Percentiles rank a stretch among this genome's conserved stretches.
Conservation (phyloP, 768 basidiomycete genomes). For the Boletus sp. region DNA sequence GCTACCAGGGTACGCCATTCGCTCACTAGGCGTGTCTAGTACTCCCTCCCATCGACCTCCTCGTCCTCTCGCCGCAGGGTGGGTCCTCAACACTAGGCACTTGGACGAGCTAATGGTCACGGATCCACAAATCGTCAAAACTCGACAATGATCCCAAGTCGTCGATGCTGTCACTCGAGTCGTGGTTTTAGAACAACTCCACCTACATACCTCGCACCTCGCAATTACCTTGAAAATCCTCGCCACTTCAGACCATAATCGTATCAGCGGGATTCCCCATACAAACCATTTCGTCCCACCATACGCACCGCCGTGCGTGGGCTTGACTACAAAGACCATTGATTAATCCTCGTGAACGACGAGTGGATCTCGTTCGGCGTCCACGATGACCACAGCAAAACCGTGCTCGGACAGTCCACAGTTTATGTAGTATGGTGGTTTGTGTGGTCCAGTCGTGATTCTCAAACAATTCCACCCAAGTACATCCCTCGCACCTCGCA, state of each 20-base stretch:
- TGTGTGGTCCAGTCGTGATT: too few species aligned
- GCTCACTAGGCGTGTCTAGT: background rate
- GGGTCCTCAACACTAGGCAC: background rate
- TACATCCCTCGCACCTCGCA: too few species aligned
- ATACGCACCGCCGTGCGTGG: background rate
- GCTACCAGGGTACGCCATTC: too few species aligned
- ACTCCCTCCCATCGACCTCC: background rate
- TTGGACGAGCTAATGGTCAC: background rate
- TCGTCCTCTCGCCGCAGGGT: background rate
- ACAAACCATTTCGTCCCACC: too few species aligned
- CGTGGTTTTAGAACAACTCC: background rate
- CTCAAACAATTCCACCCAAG: too few species aligned
- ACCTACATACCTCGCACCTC: background rate
- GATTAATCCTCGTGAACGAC: background rate
- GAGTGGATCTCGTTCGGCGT: too few species aligned
- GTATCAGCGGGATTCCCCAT: background rate
- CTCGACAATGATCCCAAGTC: background rate
- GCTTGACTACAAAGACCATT: slow-evolving; percentile 9
- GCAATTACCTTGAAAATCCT: background rate
- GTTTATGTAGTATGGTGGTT: too few species aligned
- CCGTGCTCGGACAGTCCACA: too few species aligned
- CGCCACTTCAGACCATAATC: background rate
- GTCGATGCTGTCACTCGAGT: background rate
- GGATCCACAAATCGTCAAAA: background rate
- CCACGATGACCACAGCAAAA: too few species aligned